Evolutionary conservation across 2,329 filamentous ascomycete species (phyloP).

Genomic region (Penicillium glabrum): DNA sequence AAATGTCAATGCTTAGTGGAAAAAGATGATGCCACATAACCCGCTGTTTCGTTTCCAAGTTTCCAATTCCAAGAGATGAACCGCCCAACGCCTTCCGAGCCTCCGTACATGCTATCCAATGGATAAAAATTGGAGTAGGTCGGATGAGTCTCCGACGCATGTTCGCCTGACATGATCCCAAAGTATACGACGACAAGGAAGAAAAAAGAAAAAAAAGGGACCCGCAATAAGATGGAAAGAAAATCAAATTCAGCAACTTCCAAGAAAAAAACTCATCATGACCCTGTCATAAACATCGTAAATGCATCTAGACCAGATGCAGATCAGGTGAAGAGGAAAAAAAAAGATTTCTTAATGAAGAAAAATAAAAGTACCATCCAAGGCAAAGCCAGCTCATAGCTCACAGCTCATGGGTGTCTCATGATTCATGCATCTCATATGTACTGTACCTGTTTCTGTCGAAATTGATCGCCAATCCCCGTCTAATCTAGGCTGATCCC

Average conservation of each 20-base stretch:
- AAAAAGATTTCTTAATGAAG: neutral
- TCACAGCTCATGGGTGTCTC: neutral
- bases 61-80: slow-evolving; percentile 1
- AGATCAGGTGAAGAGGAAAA: neutral
- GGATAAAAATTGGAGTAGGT: neutral
- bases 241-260: neutral
- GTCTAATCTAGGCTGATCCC: slow-evolving; percentile 32
- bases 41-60: neutral
- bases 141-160: neutral
- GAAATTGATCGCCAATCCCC: neutral
- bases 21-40: neutral
- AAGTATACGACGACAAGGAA: neutral
- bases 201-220: slow-evolving; percentile 1
- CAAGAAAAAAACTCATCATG: slow-evolving; percentile 7
- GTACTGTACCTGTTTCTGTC: neutral
- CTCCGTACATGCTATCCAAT: slow-evolving; percentile 10
- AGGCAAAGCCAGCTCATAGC: slow-evolving; percentile 7
- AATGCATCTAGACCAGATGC: slow-evolving; percentile 1
- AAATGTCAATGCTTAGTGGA: neutral
- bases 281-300: neutral
- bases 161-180: slow-evolving; percentile 1
- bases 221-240: neutral
- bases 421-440: slow-evolving; percentile 4
- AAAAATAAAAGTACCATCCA: neutral
- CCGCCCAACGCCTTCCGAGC: slow-evolving; percentile 7